Conservation (phyloP, 2,329 filamentous ascomycete genomes). For the Catunica adiposa region DNA sequence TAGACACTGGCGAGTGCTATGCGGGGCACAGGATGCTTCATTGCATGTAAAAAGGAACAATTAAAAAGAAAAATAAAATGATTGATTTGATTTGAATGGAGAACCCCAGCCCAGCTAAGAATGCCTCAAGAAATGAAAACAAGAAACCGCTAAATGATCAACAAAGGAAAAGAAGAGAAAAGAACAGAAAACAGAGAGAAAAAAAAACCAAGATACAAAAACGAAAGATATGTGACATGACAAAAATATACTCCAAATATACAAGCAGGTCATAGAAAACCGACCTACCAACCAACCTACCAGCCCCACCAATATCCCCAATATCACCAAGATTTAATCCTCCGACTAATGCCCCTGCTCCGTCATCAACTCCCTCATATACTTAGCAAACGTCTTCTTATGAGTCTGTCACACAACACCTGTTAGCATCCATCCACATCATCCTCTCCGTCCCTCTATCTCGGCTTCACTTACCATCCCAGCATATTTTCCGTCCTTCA, state of each 20-base stretch:
- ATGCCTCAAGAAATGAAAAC: background rate
- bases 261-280: background rate
- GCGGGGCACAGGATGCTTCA: no score
- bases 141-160: background rate
- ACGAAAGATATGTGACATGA: background rate
- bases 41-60: background rate
- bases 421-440: background rate
- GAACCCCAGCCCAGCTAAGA: background rate
- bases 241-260: background rate
- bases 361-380: constrained; percentile 69
- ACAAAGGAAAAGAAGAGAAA: background rate
- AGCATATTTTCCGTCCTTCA: constrained; percentile 68
- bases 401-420: constrained; percentile 42
- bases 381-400: constrained; percentile 94
- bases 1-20: no score
- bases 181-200: background rate
- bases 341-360: constrained; percentile 18
- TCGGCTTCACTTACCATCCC: constrained; percentile 51
- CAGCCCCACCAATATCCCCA: background rate
- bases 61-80: background rate
- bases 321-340: background rate
- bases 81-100: background rate
- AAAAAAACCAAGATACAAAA: background rate
- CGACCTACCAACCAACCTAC: background rate
- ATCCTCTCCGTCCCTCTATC: background rate